Conservation (phyloP, 2,329 filamentous ascomycete species). For the Dactylellina parvicollis region DNA sequence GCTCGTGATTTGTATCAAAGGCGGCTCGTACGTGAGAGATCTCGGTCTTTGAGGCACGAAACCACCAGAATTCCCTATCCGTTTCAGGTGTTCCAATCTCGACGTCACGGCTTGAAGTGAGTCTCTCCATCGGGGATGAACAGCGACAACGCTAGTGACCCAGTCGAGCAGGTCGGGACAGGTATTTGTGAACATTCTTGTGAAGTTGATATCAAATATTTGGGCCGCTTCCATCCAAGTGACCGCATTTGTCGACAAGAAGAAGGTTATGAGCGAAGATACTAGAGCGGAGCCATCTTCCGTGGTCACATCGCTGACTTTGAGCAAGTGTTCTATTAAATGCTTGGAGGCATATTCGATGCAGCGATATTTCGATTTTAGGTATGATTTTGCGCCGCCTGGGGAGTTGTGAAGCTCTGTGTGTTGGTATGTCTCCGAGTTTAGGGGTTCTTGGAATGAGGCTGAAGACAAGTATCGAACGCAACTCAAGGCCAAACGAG, state of each 20-base stretch:
- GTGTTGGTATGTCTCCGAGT: constrained; percentile 35
- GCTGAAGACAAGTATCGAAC: constrained; percentile 48
- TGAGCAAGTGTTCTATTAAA: constrained; percentile 36
- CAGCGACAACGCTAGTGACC: constrained; percentile 41
- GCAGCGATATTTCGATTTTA: constrained; percentile 43
- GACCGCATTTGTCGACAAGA: constrained; percentile 42
- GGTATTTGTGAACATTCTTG: constrained; percentile 11
- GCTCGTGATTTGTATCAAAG: constrained; percentile 33
- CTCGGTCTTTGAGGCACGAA: constrained; percentile 22
- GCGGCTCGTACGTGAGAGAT: constrained; percentile 35
- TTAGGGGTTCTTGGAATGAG: constrained; percentile 43
- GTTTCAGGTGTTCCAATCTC: constrained; percentile 37
- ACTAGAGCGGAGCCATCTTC: constrained; percentile 49
- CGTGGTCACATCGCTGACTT: constrained; percentile 49
- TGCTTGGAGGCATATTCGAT: constrained; percentile 39
- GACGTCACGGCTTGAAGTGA: constrained; percentile 35
- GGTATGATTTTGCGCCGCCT: constrained; percentile 28
- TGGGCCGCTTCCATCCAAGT: constrained; percentile 51
- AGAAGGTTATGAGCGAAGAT: constrained; percentile 44
- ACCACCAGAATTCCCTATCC: constrained; percentile 9
- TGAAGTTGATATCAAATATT: constrained; percentile 33
- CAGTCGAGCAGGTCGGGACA: constrained; percentile 41
- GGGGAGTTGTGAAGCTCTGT: constrained; percentile 24
- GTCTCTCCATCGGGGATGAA: constrained; percentile 49
- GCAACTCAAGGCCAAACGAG: constrained; percentile 39